These are phyloP conservation scores for Nepenthes alata DNA, from an alignment of 179 eudicot species.

Conservation along the genomic window DNA sequence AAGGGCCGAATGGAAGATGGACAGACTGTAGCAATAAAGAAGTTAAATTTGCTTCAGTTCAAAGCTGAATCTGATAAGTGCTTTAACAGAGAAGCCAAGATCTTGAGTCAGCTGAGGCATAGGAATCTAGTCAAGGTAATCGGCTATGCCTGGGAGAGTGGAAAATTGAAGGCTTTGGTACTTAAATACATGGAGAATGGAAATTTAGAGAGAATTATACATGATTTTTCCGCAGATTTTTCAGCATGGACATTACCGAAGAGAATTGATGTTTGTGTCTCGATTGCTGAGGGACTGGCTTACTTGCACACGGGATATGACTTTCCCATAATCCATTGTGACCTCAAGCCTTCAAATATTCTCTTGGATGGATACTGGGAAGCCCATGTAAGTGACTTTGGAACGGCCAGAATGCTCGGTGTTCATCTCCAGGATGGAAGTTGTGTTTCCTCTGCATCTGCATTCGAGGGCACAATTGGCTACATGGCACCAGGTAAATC, in stretches of 20 bases:
- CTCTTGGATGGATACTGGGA: conserved; percentile 62
- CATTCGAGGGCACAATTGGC: conserved; percentile 88
- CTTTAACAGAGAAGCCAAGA: conserved; percentile 63
- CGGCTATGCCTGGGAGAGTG: conserved; percentile 92
- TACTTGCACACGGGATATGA: conserved; percentile 83
- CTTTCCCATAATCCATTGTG: conserved; percentile 77
- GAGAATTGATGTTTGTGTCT: conserved; percentile 42
- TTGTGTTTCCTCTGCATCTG: conserved; percentile 37
- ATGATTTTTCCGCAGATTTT: conserved; percentile 26
- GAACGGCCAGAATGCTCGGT: conserved; percentile 83
- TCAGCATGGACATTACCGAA: conserved; percentile 37
- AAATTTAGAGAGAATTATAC: conserved; percentile 58
- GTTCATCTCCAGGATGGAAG: conserved; percentile 32
- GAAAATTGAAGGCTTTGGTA: conserved; percentile 62
- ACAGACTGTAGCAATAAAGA: conserved; percentile 52
- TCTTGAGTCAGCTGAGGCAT: conserved; percentile 56
- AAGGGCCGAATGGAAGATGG: conserved; percentile 56
- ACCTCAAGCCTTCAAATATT: conserved; percentile 82
- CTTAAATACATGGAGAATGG: conserved; percentile 86
- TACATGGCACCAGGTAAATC: conserved; percentile 91
- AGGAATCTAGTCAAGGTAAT: conserved; percentile 72
- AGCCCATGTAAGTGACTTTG: conserved; percentile 87
- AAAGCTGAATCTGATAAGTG: conserved; percentile 58
- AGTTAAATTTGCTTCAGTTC: conserved; percentile 48
- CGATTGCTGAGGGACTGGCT: conserved; percentile 55